phyloP scores from a whole-genome alignment of 345 rosid species.

The Nephelium lappaceum region DNA sequence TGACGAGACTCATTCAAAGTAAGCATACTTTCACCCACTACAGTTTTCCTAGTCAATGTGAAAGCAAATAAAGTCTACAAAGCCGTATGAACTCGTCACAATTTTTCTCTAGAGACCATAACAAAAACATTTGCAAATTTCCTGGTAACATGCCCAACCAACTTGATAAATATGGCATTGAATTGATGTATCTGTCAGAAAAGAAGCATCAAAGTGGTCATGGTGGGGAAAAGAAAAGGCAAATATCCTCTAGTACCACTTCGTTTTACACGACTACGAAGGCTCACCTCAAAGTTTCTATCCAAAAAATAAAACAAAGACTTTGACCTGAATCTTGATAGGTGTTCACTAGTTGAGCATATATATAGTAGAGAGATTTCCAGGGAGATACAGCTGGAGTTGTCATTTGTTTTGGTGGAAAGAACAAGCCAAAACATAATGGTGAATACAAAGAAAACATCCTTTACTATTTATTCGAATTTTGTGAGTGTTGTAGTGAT shows the following conservation, averaged over 20 bases:
- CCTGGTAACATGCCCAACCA: not conserved
- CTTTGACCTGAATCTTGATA: not conserved
- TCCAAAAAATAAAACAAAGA: too few species aligned
- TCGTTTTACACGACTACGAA: not conserved
- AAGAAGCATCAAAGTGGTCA: too few species aligned
- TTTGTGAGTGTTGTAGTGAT: not conserved
- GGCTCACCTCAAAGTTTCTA: too few species aligned
- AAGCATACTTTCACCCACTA: too few species aligned
- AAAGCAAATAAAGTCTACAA: not conserved
- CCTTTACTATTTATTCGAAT: not conserved
- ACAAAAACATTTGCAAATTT: not conserved
- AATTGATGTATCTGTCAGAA: too few species aligned
- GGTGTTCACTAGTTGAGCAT: not conserved
- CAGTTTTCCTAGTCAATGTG: conserved; percentile 40
- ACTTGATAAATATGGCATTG: too few species aligned
- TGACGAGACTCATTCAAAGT: too few species aligned
- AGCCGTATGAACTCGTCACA: not conserved
- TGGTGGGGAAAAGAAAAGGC: too few species aligned
- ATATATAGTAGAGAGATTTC: not conserved
- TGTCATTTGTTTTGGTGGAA: not conserved
- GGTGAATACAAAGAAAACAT: not conserved
- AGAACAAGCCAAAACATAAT: not conserved
- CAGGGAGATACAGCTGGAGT: not conserved
- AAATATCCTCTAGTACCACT: too few species aligned
- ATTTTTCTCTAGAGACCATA: not conserved